Evolutionary conservation across 768 basidiomycete genomes (phyloP), one percentile per base, ranked within the genome.

Genomic region (Kwoniella bestiolae): DNA sequence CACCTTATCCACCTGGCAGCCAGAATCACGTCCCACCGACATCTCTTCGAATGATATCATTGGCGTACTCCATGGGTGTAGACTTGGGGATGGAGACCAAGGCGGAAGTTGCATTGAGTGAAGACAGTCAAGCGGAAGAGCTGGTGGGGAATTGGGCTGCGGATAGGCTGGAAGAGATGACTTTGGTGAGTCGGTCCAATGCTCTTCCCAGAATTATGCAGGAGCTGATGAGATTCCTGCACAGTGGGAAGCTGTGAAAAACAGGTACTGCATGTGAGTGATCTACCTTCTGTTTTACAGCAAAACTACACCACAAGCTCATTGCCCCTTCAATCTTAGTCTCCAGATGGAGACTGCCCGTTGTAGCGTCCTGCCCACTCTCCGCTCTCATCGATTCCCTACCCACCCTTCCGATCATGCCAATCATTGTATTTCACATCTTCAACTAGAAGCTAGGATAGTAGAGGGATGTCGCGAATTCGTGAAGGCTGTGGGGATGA

Each of bases 51-150:
- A 38, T 70, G 32, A 60, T 70, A 14, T 67, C 66, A n/a, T 28
- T 70, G 34, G 69, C 69, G 38, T 70, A 64, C 26, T 55, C 56
- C 45, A 34, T 67, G 6, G 69, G 69, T n/a, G 29, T 45, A 28
- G 66, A 67, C 52, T n/a, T 67, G 25, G 69, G 69, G 3, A 29
- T 67, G 44, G 69, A 70, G 25, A 46, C 31, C 3, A 61, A 56
- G 23, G 28, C 46, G 12, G 47, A 49, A 34, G 26, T 49, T 18
- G 34, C 29, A 8, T 5, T 35, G 31, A 18, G n/a, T 16, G 46
- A 47, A 21, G 46, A 47, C 18, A 23, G 25, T 4, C n/a, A 47
- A n/a, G 12, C 38, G 12, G 46, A 50, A 34, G 46, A 31, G n/a
- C 32, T 60, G 18, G 8, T 49, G 25, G 31, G 25, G 16, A 23